phyloP scores from a whole-genome alignment of 2,329 filamentous ascomycete genomes.

The Anisogramma anomala region DNA sequence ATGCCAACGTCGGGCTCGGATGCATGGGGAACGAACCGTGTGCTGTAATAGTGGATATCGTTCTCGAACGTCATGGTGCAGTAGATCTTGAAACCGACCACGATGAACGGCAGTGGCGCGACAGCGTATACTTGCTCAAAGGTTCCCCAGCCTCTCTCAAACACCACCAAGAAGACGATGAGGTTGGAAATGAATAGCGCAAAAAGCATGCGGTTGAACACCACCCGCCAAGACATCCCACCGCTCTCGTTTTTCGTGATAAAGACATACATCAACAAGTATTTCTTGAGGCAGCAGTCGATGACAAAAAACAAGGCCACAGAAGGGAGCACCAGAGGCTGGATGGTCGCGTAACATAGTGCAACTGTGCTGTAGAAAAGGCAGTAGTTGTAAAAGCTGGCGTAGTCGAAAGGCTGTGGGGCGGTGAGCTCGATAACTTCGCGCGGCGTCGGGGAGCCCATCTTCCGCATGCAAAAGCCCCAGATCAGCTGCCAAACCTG shows the following conservation, averaged over 20 bases:
- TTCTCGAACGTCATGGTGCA: constrained; percentile 66
- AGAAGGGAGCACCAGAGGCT: constrained; percentile 76
- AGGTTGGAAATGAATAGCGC: constrained; percentile 66
- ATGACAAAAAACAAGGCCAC: constrained; percentile 82
- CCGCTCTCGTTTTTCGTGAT: constrained; percentile 95
- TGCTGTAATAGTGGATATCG: constrained; percentile 70
- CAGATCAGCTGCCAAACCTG: constrained; percentile 77
- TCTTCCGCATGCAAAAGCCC: constrained; percentile 74
- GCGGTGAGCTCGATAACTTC: constrained; percentile 88
- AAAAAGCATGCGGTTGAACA: constrained; percentile 90
- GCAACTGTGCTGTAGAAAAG: constrained; percentile 87
- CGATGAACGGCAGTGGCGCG: constrained; percentile 63
- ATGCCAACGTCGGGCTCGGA: constrained; percentile 34
- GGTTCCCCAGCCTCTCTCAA: constrained; percentile 51
- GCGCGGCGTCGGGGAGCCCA: constrained; percentile 76
- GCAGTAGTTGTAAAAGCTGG: constrained; percentile 97
- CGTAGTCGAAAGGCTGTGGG: constrained; percentile 86
- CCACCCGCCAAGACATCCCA: constrained; percentile 78
- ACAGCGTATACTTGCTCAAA: constrained; percentile 54
- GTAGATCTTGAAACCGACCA: constrained; percentile 78
- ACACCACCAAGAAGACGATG: constrained; percentile 65
- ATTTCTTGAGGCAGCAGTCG: constrained; percentile 89
- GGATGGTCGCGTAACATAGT: constrained; percentile 71
- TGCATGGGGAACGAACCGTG: constrained; percentile 37
- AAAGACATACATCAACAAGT: constrained; percentile 86